These are phyloP conservation scores for Nannochloropsis granulata DNA, from an alignment of 108 stramenopile species.

Conservation along the genomic window DNA sequence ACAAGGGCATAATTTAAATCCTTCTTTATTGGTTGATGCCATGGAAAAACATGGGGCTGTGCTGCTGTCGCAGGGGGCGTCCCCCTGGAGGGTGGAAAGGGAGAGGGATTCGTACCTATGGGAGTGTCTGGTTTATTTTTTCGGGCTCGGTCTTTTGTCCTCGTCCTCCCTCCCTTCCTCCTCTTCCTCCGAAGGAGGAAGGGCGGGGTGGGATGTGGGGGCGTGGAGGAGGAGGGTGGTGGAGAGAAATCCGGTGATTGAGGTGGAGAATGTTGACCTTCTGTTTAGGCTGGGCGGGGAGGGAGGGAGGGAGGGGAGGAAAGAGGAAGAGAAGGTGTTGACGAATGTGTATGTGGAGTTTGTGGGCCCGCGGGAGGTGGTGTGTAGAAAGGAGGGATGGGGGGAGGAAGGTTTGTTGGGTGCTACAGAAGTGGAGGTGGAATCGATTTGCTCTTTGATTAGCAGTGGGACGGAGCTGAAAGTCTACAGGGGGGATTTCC, in stretches of 20 bases:
- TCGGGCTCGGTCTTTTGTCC: slow-evolving; percentile 42
- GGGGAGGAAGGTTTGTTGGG: background rate
- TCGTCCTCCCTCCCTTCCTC: background rate
- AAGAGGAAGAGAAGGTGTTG: background rate
- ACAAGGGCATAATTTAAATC: slow-evolving; percentile 64
- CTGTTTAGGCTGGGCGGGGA: slow-evolving; percentile 36
- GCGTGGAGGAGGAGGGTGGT: slow-evolving; percentile 59
- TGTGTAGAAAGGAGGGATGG: background rate
- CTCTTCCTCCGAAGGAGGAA: background rate
- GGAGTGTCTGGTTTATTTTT: slow-evolving; percentile 70
- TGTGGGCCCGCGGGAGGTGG: slow-evolving; percentile 4
- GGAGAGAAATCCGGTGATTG: slow-evolving; percentile 37
- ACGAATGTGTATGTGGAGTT: slow-evolving; percentile 10
- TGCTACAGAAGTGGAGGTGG: slow-evolving; percentile 23
- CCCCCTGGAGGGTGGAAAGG: slow-evolving; percentile 63
- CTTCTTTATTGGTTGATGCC: slow-evolving; percentile 37
- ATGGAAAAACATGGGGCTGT: slow-evolving; percentile 47
- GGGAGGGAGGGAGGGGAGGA: slow-evolving; percentile 2
- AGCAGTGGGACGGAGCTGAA: slow-evolving; percentile 81
- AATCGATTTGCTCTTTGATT: slow-evolving; percentile 57
- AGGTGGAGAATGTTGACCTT: slow-evolving; percentile 57
- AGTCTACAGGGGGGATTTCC: slow-evolving; percentile 55
- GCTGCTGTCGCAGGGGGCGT: slow-evolving; percentile 43
- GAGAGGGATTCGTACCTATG: slow-evolving; percentile 44
- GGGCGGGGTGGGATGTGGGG: slow-evolving; percentile 43